These are phyloP conservation scores for Wallacemonas collosoma DNA, from an alignment of 208 protist species.

Conservation along the genomic window DNA sequence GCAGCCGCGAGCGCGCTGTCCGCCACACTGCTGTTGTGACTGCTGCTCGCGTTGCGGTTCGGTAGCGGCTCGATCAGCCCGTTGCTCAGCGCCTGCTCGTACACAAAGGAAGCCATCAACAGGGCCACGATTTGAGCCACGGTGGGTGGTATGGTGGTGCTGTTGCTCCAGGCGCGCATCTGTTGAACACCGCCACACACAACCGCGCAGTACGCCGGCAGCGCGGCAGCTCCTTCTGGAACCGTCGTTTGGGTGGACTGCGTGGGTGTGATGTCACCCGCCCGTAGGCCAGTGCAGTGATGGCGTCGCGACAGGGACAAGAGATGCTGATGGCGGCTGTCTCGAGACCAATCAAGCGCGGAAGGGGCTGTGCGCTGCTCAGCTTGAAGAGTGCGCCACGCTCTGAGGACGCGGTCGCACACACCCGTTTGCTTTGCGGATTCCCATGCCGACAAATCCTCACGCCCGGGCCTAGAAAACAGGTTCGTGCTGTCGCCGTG, in stretches of 20 bases:
- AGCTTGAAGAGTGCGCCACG: neutral
- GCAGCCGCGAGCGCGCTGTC: neutral
- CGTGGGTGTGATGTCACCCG: no score
- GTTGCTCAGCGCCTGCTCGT: neutral
- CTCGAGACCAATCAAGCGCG: neutral
- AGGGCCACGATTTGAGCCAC: constrained; percentile 35
- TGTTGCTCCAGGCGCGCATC: constrained; percentile 24
- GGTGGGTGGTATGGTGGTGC: constrained; percentile 28
- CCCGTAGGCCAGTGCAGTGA: neutral
- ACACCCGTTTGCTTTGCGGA: neutral
- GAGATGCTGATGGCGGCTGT: neutral
- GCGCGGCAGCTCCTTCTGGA: neutral
- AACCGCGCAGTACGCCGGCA: constrained; percentile 1
- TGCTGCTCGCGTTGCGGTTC: neutral
- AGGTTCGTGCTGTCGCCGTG: no score
- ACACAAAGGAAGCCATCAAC: constrained; percentile 26
- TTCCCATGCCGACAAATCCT: neutral
- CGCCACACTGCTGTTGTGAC: neutral
- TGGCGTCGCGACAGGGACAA: neutral
- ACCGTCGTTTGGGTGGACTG: neutral
- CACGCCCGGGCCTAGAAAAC: no score
- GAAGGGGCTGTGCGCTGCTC: neutral
- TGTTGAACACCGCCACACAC: constrained; percentile 13
- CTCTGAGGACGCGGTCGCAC: constrained; percentile 1
- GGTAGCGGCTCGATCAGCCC: neutral